Evolutionary conservation across 1,139 yeast genomes (phyloP), one percentile per base, ranked within the genome.

Genomic region (Kodamaea fungicola): DNA sequence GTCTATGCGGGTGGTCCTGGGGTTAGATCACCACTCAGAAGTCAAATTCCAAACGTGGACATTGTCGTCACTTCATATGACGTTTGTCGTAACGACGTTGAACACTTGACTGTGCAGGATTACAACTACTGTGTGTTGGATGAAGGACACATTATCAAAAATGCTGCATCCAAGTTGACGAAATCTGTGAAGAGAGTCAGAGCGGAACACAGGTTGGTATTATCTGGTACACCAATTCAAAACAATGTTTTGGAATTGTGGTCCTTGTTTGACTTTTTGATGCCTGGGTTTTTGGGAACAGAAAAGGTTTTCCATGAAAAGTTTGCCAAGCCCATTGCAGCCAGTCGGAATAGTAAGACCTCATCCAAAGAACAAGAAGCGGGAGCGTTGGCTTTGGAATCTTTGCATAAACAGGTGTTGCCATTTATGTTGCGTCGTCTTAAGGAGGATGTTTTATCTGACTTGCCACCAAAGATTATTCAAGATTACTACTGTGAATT

Each of bases 231-330:
- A 0, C 99, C 99, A 21, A 92, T 94, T 52, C 99, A 94, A 61
- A 94, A 94, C 55, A 92, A 94, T 55, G 98, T 94, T 1, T 73
- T 94, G 34, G 99, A 94, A 58, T 67, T 94, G 43, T 94, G 98
- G 98, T 92, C 98, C 2, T 68, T 94, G 51, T 94, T 94, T 68
- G 98, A 94, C 59, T 94, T 89, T 59, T 71, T 94, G 59, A 94
- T 94, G 98, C 99, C 99, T 1, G 99, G 98, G 1, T 94, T 92
- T 57, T 70, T 94, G 51, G 99, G 98, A 12, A 83, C 96, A 2
- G 98, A 94, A 55, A 92, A 89, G 61, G 76, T 84, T 32, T 94
- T 94, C 67, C 95, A 90, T 52, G 97, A 90, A 45, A 82, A 92
- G 48, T 94, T 90, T 71, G 95, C 97, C 13, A 90, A 89, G 54